Evolutionary conservation across 176 grass and related monocot genomes (phyloP), one percentile per base, ranked within the genome.

Genomic region (Juncus effusus): DNA sequence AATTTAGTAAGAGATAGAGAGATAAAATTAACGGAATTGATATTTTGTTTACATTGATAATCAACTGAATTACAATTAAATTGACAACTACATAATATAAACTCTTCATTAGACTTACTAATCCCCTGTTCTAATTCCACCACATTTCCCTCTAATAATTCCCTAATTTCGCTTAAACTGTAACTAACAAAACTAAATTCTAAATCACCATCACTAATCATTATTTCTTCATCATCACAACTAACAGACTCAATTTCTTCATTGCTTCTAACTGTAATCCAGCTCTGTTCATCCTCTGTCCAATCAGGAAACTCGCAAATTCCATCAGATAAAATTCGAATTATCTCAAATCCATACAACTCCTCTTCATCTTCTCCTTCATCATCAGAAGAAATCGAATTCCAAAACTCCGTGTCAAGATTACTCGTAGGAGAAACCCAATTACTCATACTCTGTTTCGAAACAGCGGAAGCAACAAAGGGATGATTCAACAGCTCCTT

Each of bases 381-480:
- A 52, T 50, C 80, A 0, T 70, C 76, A 0, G 49, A 38, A 10
- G 83, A 81, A 62, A 79, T 59, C 2, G 51, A 73, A 6, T 82
- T 74, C 84, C 84, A 88, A 74, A 88, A 77, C 55, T 53, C 59
- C 52, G 76, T 67, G 62, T 94, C 89, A 1, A 94, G 70, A 13
- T 82, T 88, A 82, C 89, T 94, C 59, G 79, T 94, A 2, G 89
- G 90, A 1, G 89, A 94, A 38, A 78, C 78, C 76, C 85, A 64
- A 15, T 36, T 13, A 52, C 72, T 53, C 2, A 65, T 68, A 19
- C 57, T 60, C 14, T 76, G 59, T 13, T 16, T 54, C 11, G 7
- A 36, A 58, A 52, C 63, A 2, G 74, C 59, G 77, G n/a, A 72
- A 19, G 42, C 7, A 12, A 95, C 4, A 65, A 95, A 95, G 4